Evolutionary conservation across 1,139 yeast species (phyloP).

Genomic region (Pneumocystis wakefieldiae): DNA sequence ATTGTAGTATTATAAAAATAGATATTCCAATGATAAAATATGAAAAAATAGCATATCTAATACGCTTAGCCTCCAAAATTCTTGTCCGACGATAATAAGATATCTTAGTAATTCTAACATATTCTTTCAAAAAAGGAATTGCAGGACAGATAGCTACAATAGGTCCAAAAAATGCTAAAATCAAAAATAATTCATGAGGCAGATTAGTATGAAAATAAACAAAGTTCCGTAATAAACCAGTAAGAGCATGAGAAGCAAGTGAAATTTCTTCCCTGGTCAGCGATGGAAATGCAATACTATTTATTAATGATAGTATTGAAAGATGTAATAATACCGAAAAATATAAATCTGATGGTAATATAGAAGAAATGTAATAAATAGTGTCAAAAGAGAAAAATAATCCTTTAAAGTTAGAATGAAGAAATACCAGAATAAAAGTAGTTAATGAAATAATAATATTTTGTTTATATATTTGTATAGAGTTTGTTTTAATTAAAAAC

Average conservation of each 20-base stretch:
- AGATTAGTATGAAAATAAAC: neutral
- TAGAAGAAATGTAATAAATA: neutral
- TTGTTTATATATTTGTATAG: neutral
- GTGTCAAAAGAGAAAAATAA: neutral
- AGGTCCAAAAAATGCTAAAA: neutral
- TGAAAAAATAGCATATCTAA: slow-evolving; percentile 6
- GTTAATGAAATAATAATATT: neutral
- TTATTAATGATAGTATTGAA: neutral
- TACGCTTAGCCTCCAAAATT: neutral
- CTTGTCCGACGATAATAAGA: neutral
- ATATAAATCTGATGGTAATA: neutral
- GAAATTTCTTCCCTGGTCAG: neutral
- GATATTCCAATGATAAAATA: slow-evolving; percentile 11
- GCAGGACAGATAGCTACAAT: neutral
- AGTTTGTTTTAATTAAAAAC: neutral
- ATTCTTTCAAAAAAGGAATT: slow-evolving; percentile 26
- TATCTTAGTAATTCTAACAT: neutral
- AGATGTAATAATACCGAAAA: neutral
- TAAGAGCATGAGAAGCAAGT: neutral
- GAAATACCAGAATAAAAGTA: neutral
- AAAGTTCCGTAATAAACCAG: neutral
- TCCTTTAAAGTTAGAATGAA: neutral
- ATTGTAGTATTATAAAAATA: slow-evolving; percentile 13
- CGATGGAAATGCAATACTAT: neutral
- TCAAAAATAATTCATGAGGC: neutral